These are phyloP conservation scores for Triticum urartu DNA, from an alignment of 176 grass and related monocot genomes.

Conservation along the genomic window DNA sequence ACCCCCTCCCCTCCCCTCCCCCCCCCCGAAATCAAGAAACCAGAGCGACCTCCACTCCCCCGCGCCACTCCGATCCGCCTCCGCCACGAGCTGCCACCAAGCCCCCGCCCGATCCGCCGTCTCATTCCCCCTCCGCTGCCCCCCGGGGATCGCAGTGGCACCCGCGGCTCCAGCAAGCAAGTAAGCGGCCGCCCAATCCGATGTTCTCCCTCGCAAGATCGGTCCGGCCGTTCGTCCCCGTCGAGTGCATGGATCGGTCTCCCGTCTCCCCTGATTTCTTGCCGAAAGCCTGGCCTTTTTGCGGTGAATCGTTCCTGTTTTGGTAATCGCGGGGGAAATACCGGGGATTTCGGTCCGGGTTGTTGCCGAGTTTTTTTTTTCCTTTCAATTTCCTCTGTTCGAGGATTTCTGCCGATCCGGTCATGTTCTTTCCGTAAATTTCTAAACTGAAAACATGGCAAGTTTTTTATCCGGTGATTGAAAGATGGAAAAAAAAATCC, in stretches of 20 bases:
- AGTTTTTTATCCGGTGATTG: background rate
- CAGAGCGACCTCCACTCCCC: background rate
- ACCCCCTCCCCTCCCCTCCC: background rate
- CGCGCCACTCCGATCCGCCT: constrained; percentile 2
- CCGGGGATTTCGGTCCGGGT: background rate
- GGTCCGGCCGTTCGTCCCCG: too few relatives aligned
- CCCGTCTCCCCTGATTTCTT: background rate
- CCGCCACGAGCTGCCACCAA: background rate
- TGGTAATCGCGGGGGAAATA: background rate
- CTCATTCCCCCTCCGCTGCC: background rate
- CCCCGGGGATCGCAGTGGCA: constrained; percentile 8
- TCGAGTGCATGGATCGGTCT: background rate
- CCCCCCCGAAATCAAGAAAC: background rate
- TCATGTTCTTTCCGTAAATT: background rate
- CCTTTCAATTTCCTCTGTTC: background rate
- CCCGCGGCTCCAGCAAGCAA: constrained; percentile 1
- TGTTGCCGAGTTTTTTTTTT: background rate
- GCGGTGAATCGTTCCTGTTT: background rate
- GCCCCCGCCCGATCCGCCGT: background rate
- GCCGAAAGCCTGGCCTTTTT: constrained; percentile 4
- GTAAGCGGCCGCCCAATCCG: background rate
- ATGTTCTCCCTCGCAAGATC: background rate
- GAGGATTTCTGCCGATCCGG: constrained; percentile 6
- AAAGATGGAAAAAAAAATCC: background rate
- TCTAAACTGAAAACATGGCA: background rate